Evolutionary conservation across 169 alveolate genomes (phyloP).

Genomic region (Neospora caninum): DNA sequence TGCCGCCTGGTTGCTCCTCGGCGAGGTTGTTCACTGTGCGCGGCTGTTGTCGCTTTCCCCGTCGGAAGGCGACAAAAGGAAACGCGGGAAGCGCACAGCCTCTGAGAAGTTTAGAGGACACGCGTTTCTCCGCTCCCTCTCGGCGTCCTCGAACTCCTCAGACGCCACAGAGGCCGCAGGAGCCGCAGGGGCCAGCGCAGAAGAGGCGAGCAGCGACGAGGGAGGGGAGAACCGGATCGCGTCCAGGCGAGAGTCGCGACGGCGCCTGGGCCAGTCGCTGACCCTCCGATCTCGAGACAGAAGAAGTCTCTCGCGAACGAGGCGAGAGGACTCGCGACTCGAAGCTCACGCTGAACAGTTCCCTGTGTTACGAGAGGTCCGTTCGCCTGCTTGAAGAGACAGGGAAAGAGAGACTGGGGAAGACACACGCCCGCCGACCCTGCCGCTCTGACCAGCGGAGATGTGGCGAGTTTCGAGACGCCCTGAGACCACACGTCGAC

Average conservation of each 20-base stretch:
- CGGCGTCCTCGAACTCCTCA: not conserved
- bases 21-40: not conserved
- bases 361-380: not conserved
- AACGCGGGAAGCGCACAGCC: not conserved
- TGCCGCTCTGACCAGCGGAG: too few species aligned
- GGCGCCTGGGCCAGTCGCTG: not conserved
- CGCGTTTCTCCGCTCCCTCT: not conserved
- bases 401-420: too few species aligned
- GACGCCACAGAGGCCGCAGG: not conserved
- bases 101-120: not conserved
- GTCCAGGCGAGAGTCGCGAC: not conserved
- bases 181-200: not conserved
- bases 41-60: not conserved
- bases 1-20: not conserved
- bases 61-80: not conserved
- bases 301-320: not conserved
- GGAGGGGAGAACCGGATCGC: not conserved
- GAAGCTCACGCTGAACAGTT: not conserved
- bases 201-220: not conserved
- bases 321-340: not conserved
- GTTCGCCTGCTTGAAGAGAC: too few species aligned
- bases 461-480: too few species aligned
- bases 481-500: too few species aligned
- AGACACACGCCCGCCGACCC: too few species aligned
- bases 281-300: not conserved